Evolutionary conservation across 208 protist species (phyloP).

Genomic region (Herpetomonas muscarum): DNA sequence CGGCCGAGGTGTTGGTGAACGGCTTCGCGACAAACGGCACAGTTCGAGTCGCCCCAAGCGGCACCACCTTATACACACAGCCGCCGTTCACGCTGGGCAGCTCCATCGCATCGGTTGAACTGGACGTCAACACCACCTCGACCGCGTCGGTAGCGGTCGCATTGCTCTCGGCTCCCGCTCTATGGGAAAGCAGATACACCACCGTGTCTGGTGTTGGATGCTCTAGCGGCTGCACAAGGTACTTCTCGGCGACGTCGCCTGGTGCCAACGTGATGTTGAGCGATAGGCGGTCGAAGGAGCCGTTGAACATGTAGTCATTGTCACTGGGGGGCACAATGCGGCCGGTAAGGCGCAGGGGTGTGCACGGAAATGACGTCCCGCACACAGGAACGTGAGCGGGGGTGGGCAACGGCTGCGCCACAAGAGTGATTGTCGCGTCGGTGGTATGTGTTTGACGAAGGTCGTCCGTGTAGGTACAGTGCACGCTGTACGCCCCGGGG

Average conservation of each 20-base stretch:
- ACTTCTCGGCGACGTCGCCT: too few relatives aligned
- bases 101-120: slow-evolving; percentile 42
- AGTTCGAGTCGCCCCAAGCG: slow-evolving; percentile 22
- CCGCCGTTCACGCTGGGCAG: slow-evolving; percentile 13
- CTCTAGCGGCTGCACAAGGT: too few relatives aligned
- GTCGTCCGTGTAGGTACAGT: slow-evolving; percentile 50
- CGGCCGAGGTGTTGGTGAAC: slow-evolving; percentile 4
- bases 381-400: slow-evolving; percentile 35
- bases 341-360: slow-evolving; percentile 23
- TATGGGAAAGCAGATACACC: too few relatives aligned
- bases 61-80: slow-evolving; percentile 36
- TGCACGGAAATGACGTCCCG: slow-evolving; percentile 29
- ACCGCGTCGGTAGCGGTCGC: too few relatives aligned
- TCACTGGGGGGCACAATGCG: slow-evolving; percentile 17
- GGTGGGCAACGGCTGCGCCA: slow-evolving; percentile 25
- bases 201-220: too few relatives aligned
- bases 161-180: too few relatives aligned
- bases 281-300: not conserved
- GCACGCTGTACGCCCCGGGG: slow-evolving; percentile 39
- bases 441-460: slow-evolving; percentile 18
- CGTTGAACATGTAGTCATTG: slow-evolving; percentile 7
- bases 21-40: slow-evolving; percentile 31
- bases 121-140: slow-evolving; percentile 20
- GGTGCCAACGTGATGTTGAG: not conserved
- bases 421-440: slow-evolving; percentile 15